Evolutionary conservation across 2,329 filamentous ascomycete species (phyloP).

Genomic region (Aspergillus alliaceus): DNA sequence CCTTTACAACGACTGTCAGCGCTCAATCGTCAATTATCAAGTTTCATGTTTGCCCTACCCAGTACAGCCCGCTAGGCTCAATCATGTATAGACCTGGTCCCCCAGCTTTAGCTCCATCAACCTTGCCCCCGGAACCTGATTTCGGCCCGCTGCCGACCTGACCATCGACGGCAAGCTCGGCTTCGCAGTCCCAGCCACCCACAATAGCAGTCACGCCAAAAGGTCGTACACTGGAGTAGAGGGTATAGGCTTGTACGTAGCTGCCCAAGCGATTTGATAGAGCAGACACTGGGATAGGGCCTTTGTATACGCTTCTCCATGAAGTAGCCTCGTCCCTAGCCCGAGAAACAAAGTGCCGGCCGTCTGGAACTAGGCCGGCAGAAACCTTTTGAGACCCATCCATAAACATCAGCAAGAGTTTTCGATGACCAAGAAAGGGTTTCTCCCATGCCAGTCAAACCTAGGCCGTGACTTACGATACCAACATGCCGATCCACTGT

Average conservation of each 20-base stretch:
- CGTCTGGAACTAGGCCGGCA: constrained; percentile 91
- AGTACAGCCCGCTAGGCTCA: constrained; percentile 94
- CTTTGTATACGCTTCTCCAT: constrained; percentile 94
- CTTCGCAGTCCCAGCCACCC: constrained; percentile 88
- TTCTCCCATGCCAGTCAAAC: not conserved
- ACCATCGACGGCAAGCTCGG: constrained; percentile 81
- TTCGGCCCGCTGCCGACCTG: constrained; percentile 81
- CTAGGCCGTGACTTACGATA: constrained; percentile 63
- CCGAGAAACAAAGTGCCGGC: constrained; percentile 89
- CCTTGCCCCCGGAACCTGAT: constrained; percentile 80
- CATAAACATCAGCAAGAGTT: constrained; percentile 4
- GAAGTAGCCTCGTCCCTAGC: constrained; percentile 88
- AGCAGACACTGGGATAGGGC: constrained; percentile 83
- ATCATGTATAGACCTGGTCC: constrained; percentile 98
- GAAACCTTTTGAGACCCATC: constrained; percentile 60
- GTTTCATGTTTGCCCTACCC: constrained; percentile 53
- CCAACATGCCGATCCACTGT: constrained; percentile 92
- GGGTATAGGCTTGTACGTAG: constrained; percentile 95
- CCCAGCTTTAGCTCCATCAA: constrained; percentile 72
- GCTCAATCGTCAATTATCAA: not conserved
- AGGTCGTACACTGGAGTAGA: constrained; percentile 93
- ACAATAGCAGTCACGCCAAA: constrained; percentile 96
- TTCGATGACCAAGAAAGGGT: not conserved
- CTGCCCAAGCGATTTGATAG: constrained; percentile 91
- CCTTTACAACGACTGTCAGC: constrained; percentile 48